A percentile compares a stretch with the other conserved stretches of the same genome.
Evolutionary conservation across 192 early-diverging fungal genomes (phyloP).

Genomic region (Geranomyces michiganensis): DNA sequence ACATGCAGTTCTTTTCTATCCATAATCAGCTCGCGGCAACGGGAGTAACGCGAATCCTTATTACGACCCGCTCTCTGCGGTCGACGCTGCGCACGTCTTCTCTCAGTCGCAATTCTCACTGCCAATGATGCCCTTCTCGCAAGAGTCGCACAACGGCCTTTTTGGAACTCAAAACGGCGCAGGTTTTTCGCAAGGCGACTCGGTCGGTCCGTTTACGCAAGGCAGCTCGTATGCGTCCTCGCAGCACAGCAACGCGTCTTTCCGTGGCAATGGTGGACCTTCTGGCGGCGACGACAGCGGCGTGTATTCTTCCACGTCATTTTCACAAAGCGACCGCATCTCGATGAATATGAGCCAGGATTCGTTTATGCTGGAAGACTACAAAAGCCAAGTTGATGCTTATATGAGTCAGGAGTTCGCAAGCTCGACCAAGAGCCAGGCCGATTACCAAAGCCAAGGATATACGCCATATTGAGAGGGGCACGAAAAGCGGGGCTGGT

Average conservation of each 20-base stretch:
- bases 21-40: conserved; percentile 2
- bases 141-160: conserved; percentile 22
- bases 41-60: conserved; percentile 26
- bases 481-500: no score
- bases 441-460: conserved; percentile 34
- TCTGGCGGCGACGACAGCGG: not conserved
- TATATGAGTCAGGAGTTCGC: conserved; percentile 49
- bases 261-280: not conserved
- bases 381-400: conserved; percentile 53
- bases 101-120: conserved; percentile 39
- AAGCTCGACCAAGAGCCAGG: conserved; percentile 25
- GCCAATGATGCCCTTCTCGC: conserved; percentile 31
- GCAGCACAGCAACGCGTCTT: conserved; percentile 14
- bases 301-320: conserved; percentile 16
- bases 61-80: conserved; percentile 33
- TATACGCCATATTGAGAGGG: conserved; percentile 37
- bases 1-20: not conserved
- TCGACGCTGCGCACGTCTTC: conserved; percentile 34
- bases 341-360: conserved; percentile 32
- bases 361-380: conserved; percentile 40
- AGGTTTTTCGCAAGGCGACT: conserved; percentile 23
- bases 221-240: conserved; percentile 19
- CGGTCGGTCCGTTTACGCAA: conserved; percentile 24
- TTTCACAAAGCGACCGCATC: conserved; percentile 29
- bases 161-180: conserved; percentile 1